Conservation (phyloP, 108 stramenopile genomes). For the Discostella pseudostelligera region DNA sequence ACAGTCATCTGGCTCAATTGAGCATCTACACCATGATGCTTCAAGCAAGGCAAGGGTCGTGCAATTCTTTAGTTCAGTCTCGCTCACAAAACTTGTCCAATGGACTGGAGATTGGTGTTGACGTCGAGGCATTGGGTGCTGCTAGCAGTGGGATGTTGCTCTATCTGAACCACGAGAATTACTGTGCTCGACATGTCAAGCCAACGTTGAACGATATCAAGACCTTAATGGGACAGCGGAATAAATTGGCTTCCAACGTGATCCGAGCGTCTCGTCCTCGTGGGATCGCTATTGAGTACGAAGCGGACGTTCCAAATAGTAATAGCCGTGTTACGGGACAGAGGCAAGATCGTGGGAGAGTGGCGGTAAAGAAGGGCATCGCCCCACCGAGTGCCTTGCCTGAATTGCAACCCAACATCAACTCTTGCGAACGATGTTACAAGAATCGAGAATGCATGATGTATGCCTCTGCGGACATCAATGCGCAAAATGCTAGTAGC, state of each 20-base stretch:
- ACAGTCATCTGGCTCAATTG: slow-evolving; percentile 81
- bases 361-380: slow-evolving; percentile 25
- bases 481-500: slow-evolving; percentile 12
- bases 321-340: not conserved
- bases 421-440: slow-evolving; percentile 74
- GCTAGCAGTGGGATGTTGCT: slow-evolving; percentile 67
- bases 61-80: slow-evolving; percentile 5
- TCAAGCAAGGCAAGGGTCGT: slow-evolving; percentile 59
- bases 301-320: slow-evolving; percentile 26
- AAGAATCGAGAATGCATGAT: slow-evolving; percentile 82
- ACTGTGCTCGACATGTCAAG: slow-evolving; percentile 56
- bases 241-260: slow-evolving; percentile 63
- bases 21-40: slow-evolving; percentile 84
- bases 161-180: slow-evolving; percentile 71
- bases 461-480: slow-evolving; percentile 61
- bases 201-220: slow-evolving; percentile 67
- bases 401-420: slow-evolving; percentile 42
- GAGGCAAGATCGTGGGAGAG: slow-evolving; percentile 3
- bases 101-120: not conserved
- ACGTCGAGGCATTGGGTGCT: slow-evolving; percentile 27
- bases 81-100: not conserved
- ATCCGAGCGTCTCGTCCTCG: slow-evolving; percentile 58
- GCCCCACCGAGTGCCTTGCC: slow-evolving; percentile 62
- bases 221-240: slow-evolving; percentile 74
- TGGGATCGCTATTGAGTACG: slow-evolving; percentile 60